A percentile compares a stretch with the other conserved stretches of the same genome.
Evolutionary conservation across 768 basidiomycete genomes (phyloP).

Genomic region (Pleurotus giganteus): DNA sequence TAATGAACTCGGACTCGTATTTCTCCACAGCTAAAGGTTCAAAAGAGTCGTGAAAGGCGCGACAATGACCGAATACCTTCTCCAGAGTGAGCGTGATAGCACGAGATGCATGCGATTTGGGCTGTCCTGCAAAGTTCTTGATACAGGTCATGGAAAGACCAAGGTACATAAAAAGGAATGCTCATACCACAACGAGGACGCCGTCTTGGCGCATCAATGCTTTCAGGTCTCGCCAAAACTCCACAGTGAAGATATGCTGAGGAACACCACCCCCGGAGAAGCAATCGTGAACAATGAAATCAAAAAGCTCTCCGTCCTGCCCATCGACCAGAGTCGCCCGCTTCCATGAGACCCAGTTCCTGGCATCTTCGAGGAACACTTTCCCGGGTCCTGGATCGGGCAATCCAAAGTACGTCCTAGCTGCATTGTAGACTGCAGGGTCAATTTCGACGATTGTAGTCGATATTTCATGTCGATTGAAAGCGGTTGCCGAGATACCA

Average conservation of each 20-base stretch:
- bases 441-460: constrained; percentile 94
- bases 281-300: constrained; percentile 85
- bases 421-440: constrained; percentile 83
- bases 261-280: constrained; percentile 96
- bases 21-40: constrained; percentile 43
- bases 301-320: constrained; percentile 37
- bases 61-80: constrained; percentile 72
- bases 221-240: constrained; percentile 80
- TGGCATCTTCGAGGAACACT: constrained; percentile 78
- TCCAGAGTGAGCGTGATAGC: constrained; percentile 71
- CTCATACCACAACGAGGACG: constrained; percentile 75
- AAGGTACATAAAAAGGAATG: not conserved
- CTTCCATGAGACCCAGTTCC: constrained; percentile 58
- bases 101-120: constrained; percentile 58
- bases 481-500: constrained; percentile 77
- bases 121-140: constrained; percentile 83
- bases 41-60: constrained; percentile 76
- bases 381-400: constrained; percentile 55
- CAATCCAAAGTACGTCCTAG: constrained; percentile 78
- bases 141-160: not conserved
- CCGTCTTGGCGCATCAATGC: constrained; percentile 65
- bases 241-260: constrained; percentile 74
- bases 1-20: constrained; percentile 55
- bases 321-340: constrained; percentile 24
- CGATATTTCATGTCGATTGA: constrained; percentile 64